Conservation (phyloP, 1,284 basidiomycete genomes). For the Cryptococcus sp. region DNA sequence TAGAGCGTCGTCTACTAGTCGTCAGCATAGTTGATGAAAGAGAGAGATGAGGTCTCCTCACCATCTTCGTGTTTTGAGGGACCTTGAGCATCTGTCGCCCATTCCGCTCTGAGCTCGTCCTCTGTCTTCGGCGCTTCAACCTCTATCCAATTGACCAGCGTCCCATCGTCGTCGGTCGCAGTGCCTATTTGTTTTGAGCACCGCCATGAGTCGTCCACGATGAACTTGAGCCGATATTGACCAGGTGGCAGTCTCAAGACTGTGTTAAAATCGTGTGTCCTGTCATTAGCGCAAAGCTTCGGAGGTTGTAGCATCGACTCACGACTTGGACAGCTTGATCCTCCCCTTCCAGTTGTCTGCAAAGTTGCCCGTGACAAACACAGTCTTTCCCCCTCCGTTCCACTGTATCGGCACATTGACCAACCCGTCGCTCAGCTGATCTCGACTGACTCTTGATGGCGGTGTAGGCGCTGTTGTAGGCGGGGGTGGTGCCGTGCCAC, state of each 20-base stretch:
- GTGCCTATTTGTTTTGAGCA: constrained; percentile 70
- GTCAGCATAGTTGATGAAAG: constrained; percentile 1
- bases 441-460: constrained; percentile 7
- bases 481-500: constrained; percentile 18
- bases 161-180: constrained; percentile 91
- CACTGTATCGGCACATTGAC: constrained; percentile 44
- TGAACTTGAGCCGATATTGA: constrained; percentile 91
- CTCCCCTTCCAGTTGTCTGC: constrained; percentile 55
- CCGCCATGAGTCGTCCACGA: constrained; percentile 87
- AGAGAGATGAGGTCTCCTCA: constrained; percentile 12
- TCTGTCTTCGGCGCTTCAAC: constrained; percentile 43
- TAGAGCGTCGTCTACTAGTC: constrained; percentile 37
- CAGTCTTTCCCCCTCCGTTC: constrained; percentile 48
- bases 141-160: constrained; percentile 88
- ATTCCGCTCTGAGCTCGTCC: constrained; percentile 43
- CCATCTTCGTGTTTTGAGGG: constrained; percentile 32
- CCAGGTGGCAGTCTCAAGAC: constrained; percentile 67
- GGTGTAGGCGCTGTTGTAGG: constrained; percentile 30
- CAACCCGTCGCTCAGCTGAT: constrained; percentile 25
- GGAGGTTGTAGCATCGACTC: constrained; percentile 10
- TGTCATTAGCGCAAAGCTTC: constrained; percentile 7
- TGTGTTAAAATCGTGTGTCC: constrained; percentile 49
- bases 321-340: constrained; percentile 50
- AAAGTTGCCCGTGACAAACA: constrained; percentile 56
- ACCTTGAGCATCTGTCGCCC: constrained; percentile 39